A percentile compares a stretch with the other conserved stretches of the same genome.
Conservation (phyloP, 768 basidiomycete genomes). For the Termitomyces sp. region DNA sequence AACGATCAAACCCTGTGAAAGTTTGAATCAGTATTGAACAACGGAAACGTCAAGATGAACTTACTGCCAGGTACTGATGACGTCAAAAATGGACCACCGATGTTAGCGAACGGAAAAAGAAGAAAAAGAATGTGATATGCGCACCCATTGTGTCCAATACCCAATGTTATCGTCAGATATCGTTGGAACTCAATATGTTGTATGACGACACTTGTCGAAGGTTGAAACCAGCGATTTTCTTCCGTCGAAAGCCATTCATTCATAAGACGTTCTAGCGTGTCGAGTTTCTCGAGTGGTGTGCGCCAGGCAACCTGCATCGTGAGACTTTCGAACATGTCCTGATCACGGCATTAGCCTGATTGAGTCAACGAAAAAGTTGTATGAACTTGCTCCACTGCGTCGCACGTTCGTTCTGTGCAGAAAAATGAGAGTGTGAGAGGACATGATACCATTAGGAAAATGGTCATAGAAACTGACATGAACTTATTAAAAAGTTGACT, state of each 20-base stretch:
- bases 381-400: conserved; percentile 54
- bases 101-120: neutral
- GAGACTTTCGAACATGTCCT: conserved; percentile 67
- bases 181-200: conserved; percentile 66
- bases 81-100: neutral
- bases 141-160: conserved; percentile 54
- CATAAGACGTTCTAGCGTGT: conserved; percentile 59
- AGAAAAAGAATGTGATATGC: neutral
- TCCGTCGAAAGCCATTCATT: conserved; percentile 79
- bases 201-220: conserved; percentile 58
- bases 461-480: conserved; percentile 42
- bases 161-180: conserved; percentile 65
- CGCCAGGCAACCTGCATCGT: conserved; percentile 75
- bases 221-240: conserved; percentile 76
- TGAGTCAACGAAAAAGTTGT: neutral
- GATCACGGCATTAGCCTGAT: conserved; percentile 9
- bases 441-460: neutral
- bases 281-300: conserved; percentile 68
- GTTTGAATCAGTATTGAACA: neutral
- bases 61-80: conserved; percentile 20
- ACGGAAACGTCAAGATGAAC: neutral
- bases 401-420: conserved; percentile 60
- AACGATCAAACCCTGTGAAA: conserved; percentile 5
- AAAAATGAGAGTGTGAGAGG: neutral
- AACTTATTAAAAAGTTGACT: conserved; percentile 73